Conservation (phyloP, 2,329 filamentous ascomycete genomes). For the Pseudodiploospora longispora region DNA sequence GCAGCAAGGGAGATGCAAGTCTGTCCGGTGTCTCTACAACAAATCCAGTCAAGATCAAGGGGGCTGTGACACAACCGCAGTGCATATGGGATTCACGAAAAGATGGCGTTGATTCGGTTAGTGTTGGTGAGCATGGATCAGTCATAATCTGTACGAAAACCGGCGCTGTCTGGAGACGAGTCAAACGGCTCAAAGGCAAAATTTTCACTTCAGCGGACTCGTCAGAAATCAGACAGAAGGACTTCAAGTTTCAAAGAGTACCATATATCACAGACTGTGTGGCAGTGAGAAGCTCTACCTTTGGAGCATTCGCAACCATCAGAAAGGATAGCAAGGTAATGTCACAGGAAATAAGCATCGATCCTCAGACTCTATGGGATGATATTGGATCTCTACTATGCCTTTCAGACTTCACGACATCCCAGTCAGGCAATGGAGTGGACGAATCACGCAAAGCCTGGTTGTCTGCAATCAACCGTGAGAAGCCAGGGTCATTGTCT, state of each 20-base stretch:
- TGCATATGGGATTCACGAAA: conserved; percentile 87
- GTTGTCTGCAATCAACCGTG: conserved; percentile 24
- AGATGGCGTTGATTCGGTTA: conserved; percentile 73
- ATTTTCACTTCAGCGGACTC: conserved; percentile 42
- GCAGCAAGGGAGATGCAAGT: conserved; percentile 54
- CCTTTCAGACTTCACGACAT: conserved; percentile 51
- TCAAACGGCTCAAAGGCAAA: conserved; percentile 75
- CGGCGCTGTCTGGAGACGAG: conserved; percentile 85
- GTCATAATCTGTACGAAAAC: conserved; percentile 91
- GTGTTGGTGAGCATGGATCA: conserved; percentile 84
- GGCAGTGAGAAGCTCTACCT: conserved; percentile 78
- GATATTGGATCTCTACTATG: conserved; percentile 64
- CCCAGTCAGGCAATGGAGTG: conserved; percentile 23
- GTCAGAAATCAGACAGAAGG: conserved; percentile 60
- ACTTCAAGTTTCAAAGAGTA: conserved; percentile 92
- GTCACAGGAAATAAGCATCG: conserved; percentile 58
- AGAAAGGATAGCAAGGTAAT: conserved; percentile 79
- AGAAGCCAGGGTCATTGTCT: conserved; percentile 42
- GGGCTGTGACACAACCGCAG: conserved; percentile 68
- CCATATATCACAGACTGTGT: conserved; percentile 79
- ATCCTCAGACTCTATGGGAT: conserved; percentile 61
- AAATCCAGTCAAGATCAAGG: conserved; percentile 83
- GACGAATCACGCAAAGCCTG: conserved; percentile 33
- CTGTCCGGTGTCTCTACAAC: conserved; percentile 68
- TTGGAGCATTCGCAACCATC: conserved; percentile 82